These are phyloP conservation scores for Cichorium intybus DNA, from an alignment of 140 eudicot genomes.

Conservation along the genomic window DNA sequence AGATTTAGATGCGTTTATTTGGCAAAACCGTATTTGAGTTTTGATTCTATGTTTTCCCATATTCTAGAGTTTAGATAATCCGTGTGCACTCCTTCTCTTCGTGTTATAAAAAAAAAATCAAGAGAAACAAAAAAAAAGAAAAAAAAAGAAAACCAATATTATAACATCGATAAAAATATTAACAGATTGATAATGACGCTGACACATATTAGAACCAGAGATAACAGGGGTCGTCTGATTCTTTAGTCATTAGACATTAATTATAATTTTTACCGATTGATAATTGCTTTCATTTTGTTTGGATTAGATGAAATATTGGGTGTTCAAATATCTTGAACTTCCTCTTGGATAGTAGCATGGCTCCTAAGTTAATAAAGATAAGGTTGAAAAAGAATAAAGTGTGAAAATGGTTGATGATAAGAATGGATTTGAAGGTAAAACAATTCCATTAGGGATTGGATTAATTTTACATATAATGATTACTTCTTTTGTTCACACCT, in stretches of 20 bases:
- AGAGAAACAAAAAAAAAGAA: background rate
- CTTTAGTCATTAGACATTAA: too few species aligned
- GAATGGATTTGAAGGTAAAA: slow-evolving; percentile 25
- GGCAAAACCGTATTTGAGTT: too few species aligned
- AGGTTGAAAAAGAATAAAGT: slow-evolving; percentile 28
- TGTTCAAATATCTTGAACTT: background rate
- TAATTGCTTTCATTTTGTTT: background rate
- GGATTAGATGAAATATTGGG: background rate
- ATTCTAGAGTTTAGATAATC: too few species aligned
- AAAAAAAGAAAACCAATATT: background rate
- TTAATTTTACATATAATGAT: slow-evolving; percentile 32
- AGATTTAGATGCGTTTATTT: too few species aligned
- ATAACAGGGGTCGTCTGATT: too few species aligned
- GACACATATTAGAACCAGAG: too few species aligned
- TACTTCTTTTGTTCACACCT: slow-evolving; percentile 43
- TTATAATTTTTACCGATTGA: background rate
- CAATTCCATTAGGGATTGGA: slow-evolving; percentile 20
- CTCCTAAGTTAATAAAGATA: slow-evolving; percentile 26
- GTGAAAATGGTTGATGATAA: slow-evolving; percentile 42
- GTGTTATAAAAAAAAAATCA: background rate
- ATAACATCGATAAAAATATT: background rate
- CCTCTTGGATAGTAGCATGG: slow-evolving; percentile 8
- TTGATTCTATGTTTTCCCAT: too few species aligned
- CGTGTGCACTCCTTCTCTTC: too few species aligned
- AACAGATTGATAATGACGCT: background rate